Base-by-base conservation (phyloP, 2,329 filamentous ascomycete genomes). In the Ceratocystis lukuohia region DNA sequence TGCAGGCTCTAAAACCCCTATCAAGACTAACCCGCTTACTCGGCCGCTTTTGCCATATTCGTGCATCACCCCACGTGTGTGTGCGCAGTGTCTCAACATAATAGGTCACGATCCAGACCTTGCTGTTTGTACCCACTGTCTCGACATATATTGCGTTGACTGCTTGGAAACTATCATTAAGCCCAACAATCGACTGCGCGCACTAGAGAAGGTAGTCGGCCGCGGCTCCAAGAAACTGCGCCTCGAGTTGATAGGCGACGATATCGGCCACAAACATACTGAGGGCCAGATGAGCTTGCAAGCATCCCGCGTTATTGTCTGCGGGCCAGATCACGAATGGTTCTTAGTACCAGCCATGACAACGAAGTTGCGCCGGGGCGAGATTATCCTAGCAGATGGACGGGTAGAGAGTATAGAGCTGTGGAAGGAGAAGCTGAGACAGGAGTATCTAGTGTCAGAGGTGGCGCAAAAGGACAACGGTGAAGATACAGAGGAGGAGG, bases 281-380 rank as follows among this genome's bases (percentile, higher is more conserved):
- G 65, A 69, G 12, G 69, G 68, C 12, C 68, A 68, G 17, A 72
- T 72, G 66, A 75, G 72, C 10, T 68, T 68, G 5, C 72, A 74
- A 25, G 70, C 71, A 6, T 71, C 69, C 3, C 63, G 69, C 10
- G 72, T 74, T 5, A 64, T 75, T 22, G 70, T 75, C 30, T 77
- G 76, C 53, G 70, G 73, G n/a, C 71, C 71, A 17, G 73, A 76
- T 48, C 76, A 78, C 61, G 70, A 73, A 48, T 78, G 76, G 76
- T 72, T 78, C 20, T 61, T 70, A 0, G 75, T 78, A n/a, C 74
- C 73, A 28, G 73, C 76, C 4, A 67, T 78, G 66, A 70, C 71
- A n/a, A 72, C 68, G 48, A 69, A 72, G 1, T 63, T 78, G 25
- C 74, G 76, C 12, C 73, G 73, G 12, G 76, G 76, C 1, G 75